A percentile compares a stretch with the other conserved stretches of the same genome.
phyloP scores from a whole-genome alignment of 345 rosid species.

The Xanthoceras sorbifolium region DNA sequence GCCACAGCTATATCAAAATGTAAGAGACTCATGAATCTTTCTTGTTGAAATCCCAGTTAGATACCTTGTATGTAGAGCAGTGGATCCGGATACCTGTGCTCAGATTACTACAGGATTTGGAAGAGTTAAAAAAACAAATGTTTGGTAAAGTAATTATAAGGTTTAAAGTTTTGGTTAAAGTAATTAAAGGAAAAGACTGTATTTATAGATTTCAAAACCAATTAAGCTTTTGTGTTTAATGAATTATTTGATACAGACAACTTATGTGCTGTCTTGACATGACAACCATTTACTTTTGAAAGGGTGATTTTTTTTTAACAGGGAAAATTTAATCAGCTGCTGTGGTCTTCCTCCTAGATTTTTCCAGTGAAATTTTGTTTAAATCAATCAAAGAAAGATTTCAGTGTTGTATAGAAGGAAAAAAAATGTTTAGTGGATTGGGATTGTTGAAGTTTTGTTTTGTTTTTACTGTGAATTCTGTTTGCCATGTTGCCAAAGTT shows the following conservation, averaged over 20 bases:
- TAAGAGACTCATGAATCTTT: conserved; percentile 29
- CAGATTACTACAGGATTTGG: no score
- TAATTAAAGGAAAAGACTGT: background rate
- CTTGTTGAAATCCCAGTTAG: background rate
- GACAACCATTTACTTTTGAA: background rate
- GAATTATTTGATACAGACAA: background rate
- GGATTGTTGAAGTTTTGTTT: background rate
- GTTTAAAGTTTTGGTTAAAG: no score
- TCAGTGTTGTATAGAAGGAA: background rate
- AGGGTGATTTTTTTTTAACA: background rate
- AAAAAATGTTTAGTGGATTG: background rate
- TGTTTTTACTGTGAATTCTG: background rate
- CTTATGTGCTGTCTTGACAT: background rate
- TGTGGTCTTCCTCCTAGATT: background rate
- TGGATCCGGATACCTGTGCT: background rate
- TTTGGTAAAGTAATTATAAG: background rate
- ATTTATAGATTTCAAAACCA: background rate
- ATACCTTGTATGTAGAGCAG: background rate
- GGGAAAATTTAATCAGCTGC: background rate
- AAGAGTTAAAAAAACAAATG: no score
- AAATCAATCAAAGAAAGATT: background rate
- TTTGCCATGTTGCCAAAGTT: background rate
- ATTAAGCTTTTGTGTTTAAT: background rate
- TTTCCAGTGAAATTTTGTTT: background rate
- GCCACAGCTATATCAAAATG: conserved; percentile 87